Base-by-base conservation (phyloP, 805 yeast species). In the Saccharomycopsis fodiens region DNA sequence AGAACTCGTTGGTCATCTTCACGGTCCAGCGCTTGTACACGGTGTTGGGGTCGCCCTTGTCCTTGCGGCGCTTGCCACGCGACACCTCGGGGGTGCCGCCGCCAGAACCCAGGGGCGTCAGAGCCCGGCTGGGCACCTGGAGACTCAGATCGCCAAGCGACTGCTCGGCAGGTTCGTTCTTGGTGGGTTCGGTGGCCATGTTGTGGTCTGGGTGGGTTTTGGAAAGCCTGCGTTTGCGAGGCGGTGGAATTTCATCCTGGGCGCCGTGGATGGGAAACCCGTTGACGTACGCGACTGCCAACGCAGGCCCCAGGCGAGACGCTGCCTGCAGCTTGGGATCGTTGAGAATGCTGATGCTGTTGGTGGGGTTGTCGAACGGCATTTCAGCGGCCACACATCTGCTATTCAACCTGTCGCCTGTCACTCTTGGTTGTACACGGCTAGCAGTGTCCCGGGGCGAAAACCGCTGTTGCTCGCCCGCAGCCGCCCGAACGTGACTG, bases 1-100 rank as follows among this genome's bases (percentile, higher is more conserved):
- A 27, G 35, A 50, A 47, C 39, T 50, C 50, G 30, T 50, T 50
- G 25, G 52, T 50, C 52, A 50, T 50, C n/a, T 27, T 40, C 8
- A 50, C 46, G 12, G 52, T 42, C 52, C 52, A 50, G 40, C 52
- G 42, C 29, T 50, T 50, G 27, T 50, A 50, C n/a, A 44, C 47
- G 16, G 49, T 44, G n/a, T 19, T 29, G 36, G n/a, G 30, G 20
- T 40, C 43, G 17, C 12, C 12, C 19, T 27, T 23, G 7, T 40
- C 34, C 19, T 27, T 40, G 12, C 30, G 27, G 13, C 43, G 38
- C 13, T 21, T 40, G n/a, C 17, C 29, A 13, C 43, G 17, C 3
- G 35, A 6, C 13, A 16, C 43, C 21, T 21, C 35, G 3, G 43
- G 25, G 21, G 29, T 23, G 13, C 20, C 20, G 10, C 20, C 35